Evolutionary conservation across 176 grass and related monocot species (phyloP).

Genomic region (bread wheat (Triticum aestivum)): IWGSC_CS_RefSeq_v2.1 NC_057799.1:564083436-564083935

Average conservation of each 20-base stretch:
- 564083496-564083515: slow-evolving; percentile 55
- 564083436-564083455: slow-evolving; percentile 78
- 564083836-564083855: slow-evolving; percentile 84
- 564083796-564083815: slow-evolving; percentile 73
- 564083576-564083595: slow-evolving; percentile 66
- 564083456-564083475: slow-evolving; percentile 92
- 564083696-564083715: slow-evolving; percentile 68
- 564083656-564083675: slow-evolving; percentile 90
- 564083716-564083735: slow-evolving; percentile 92
- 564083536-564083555: slow-evolving; percentile 84
- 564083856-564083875: slow-evolving; percentile 93
- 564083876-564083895: slow-evolving; percentile 99
- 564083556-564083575: slow-evolving; percentile 53
- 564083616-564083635: slow-evolving; percentile 96
- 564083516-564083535: slow-evolving; percentile 64
- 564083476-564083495: slow-evolving; percentile 63
- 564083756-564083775: slow-evolving; percentile 94
- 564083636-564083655: slow-evolving; percentile 93
- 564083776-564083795: slow-evolving; percentile 83
- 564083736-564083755: slow-evolving; percentile 97
- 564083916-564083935: slow-evolving; percentile 97
- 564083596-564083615: slow-evolving; percentile 81
- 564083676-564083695: slow-evolving; percentile 87
- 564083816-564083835: slow-evolving; percentile 71
- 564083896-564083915: slow-evolving; percentile 99